Percentiles rank a stretch among this genome's conserved stretches.
phyloP scores from a whole-genome alignment of 176 grass and related monocot genomes.

The Oryza coarctata region DNA sequence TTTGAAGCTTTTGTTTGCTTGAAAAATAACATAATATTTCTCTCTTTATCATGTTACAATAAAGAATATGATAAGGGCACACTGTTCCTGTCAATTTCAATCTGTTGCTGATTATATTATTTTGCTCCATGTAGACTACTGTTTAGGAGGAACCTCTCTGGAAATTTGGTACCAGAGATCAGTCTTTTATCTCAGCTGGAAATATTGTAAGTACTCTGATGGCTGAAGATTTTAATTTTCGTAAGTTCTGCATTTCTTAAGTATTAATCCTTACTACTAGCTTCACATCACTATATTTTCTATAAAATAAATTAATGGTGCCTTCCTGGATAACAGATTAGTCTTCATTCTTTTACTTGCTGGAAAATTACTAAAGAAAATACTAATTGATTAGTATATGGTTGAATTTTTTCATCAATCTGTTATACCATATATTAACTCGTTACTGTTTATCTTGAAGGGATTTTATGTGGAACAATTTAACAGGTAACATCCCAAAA shows the following conservation, averaged over 20 bases:
- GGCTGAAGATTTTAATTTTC: background rate
- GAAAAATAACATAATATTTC: background rate
- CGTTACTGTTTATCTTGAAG: slow-evolving; percentile 51
- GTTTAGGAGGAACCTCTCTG: slow-evolving; percentile 77
- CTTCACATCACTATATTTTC: slow-evolving; percentile 10
- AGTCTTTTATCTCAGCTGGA: slow-evolving; percentile 63
- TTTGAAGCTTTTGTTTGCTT: background rate
- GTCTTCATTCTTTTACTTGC: background rate
- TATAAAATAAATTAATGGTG: background rate
- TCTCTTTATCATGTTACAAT: background rate
- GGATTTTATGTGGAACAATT: slow-evolving; percentile 97
- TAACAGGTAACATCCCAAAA: slow-evolving; percentile 83
- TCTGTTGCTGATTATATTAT: background rate
- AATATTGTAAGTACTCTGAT: slow-evolving; percentile 77
- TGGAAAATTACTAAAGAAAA: background rate
- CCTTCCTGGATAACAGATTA: background rate
- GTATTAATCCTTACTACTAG: slow-evolving; percentile 17
- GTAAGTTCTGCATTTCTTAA: background rate
- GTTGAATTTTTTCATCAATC: background rate
- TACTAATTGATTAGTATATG: background rate
- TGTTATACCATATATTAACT: slow-evolving; percentile 22
- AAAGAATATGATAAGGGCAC: background rate
- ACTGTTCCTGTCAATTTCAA: background rate
- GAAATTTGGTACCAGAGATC: slow-evolving; percentile 76
- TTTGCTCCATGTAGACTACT: slow-evolving; percentile 60